Percentiles rank a stretch among this genome's conserved stretches.
These are phyloP conservation scores for Phaeotremella skinneri DNA, from an alignment of 768 basidiomycete genomes.

Conservation along the genomic window DNA sequence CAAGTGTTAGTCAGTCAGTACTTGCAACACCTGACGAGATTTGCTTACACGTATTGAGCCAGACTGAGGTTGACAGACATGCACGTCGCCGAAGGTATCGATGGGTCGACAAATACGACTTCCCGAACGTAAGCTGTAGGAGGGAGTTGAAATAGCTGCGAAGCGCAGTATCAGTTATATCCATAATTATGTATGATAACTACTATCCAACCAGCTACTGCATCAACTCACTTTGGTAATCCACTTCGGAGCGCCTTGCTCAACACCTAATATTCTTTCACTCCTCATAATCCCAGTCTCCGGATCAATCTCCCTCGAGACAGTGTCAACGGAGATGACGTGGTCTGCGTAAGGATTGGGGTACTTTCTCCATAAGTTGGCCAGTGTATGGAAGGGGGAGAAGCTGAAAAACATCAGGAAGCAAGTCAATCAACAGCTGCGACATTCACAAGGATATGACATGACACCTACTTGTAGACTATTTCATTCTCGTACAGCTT, in stretches of 20 bases:
- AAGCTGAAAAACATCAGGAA: constrained; percentile 59
- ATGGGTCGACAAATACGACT: constrained; percentile 87
- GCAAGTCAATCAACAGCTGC: constrained; percentile 1
- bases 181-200: not conserved
- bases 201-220: not conserved
- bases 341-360: constrained; percentile 65
- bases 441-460: not conserved
- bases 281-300: constrained; percentile 82
- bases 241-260: constrained; percentile 88
- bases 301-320: constrained; percentile 76
- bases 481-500: constrained; percentile 39
- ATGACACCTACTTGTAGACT: constrained; percentile 32
- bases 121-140: constrained; percentile 86
- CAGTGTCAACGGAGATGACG: constrained; percentile 56
- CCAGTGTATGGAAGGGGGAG: constrained; percentile 84
- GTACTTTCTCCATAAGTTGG: constrained; percentile 94
- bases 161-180: not conserved
- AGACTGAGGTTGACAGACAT: constrained; percentile 90
- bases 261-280: constrained; percentile 84
- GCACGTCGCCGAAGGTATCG: constrained; percentile 72
- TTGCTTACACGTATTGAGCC: constrained; percentile 87
- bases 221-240: constrained; percentile 73
- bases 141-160: constrained; percentile 35
- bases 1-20: not conserved
- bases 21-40: not conserved